Base-by-base conservation (phyloP, 352 stramenopile genomes). In the Phytophthora vignae region DNA sequence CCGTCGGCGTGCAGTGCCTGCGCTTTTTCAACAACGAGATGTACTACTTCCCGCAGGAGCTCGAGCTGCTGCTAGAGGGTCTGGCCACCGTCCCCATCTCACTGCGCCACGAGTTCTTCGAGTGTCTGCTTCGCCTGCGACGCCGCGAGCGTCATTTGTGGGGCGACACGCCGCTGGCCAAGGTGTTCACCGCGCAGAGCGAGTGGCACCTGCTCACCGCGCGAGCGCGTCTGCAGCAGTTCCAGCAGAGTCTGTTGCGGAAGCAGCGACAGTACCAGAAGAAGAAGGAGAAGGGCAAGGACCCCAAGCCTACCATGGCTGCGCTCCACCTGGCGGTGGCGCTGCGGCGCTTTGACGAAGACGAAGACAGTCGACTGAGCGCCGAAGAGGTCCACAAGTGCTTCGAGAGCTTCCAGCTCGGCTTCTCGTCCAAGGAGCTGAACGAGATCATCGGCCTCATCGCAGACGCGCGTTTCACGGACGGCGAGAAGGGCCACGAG, bases 21-120 rank as follows among this genome's bases (percentile, higher is more conserved):
- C 92, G 97, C 8, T 99, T 99, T 79, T 98, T 99, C 78, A 99
- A 99, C 83, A 99, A 97, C 78, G 94, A 98, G 67, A 98, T 99
- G 69, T 99, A 99, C 67, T 99, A 99, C 83, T 94, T 95, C 60
- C 93, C 96, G 10, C 69, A 85, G 6, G 96, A 99, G 71, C 73
- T 99, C 0, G 96, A 96, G 66, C 67, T 98, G 46, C 78, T 99
- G 14, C 72, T 99, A 22, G 76, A 77, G 5, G 91, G 90, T 4
- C 73, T 98, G 4, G 54, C 66, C 1, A 65, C 71, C 3, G 74
- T 95, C 22, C 84, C 88, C 3, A 85, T 96, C 60, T 73, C 78
- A 29, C 69, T 90, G 22, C 90, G 91, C 5, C 86, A 96, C 62
- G 85, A 94, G 42, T 97, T 98, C 64, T 98, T 97, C 59, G 78